These are phyloP conservation scores for Fagopyrum esculentum DNA, from an alignment of 148 eudicot genomes.

Conservation along the genomic window DNA sequence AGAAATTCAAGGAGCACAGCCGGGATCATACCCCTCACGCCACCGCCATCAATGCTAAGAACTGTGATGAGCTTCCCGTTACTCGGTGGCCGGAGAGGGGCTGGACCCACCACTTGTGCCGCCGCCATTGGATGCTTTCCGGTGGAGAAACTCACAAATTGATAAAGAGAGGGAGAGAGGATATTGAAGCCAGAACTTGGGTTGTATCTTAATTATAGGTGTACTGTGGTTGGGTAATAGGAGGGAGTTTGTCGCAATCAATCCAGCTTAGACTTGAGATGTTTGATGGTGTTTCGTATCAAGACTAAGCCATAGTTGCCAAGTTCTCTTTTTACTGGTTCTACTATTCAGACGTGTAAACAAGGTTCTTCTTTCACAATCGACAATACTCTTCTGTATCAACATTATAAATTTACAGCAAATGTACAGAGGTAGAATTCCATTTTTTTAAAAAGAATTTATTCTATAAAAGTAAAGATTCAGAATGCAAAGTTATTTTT, in stretches of 20 bases:
- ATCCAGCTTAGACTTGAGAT: not conserved
- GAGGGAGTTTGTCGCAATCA: not conserved
- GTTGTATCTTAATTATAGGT: not conserved
- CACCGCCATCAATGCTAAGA: constrained; percentile 15
- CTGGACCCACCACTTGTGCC: not conserved
- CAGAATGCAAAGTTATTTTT: too few species aligned
- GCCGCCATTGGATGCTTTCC: constrained; percentile 4
- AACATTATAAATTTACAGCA: too few species aligned
- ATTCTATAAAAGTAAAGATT: too few species aligned
- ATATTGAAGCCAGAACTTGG: not conserved
- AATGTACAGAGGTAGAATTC: too few species aligned
- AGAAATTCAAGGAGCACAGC: constrained; percentile 12
- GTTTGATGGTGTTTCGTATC: not conserved
- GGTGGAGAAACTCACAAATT: not conserved
- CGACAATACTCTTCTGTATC: too few species aligned
- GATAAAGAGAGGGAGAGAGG: not conserved
- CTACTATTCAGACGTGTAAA: not conserved
- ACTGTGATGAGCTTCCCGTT: constrained; percentile 13
- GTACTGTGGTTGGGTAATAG: not conserved
- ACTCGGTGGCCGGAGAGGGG: constrained; percentile 7
- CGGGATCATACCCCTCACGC: constrained; percentile 13
- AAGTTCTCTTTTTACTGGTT: not conserved
- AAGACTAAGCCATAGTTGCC: not conserved
- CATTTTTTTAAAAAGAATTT: too few species aligned
- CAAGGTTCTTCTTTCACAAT: not conserved